Evolutionary conservation across 1,284 basidiomycete species (phyloP).

Genomic region (Somion occarium): DNA sequence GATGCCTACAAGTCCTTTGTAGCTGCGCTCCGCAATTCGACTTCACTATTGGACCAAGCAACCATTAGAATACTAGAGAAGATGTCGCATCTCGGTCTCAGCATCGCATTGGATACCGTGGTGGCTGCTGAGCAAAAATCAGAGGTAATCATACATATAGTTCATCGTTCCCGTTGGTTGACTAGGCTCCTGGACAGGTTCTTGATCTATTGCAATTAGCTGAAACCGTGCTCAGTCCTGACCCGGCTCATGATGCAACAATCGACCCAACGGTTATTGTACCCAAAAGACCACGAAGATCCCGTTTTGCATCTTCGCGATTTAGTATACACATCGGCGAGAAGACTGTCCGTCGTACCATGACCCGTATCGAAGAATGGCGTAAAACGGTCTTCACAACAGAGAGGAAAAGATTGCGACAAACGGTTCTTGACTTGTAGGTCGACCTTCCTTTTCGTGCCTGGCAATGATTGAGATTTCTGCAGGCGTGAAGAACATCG

Average conservation of each 20-base stretch:
- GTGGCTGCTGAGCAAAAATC: conserved; percentile 59
- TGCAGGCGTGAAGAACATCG: conserved; percentile 66
- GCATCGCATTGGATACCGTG: conserved; percentile 57
- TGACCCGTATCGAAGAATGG: conserved; percentile 64
- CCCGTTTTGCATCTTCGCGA: conserved; percentile 47
- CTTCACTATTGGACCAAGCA: conserved; percentile 37
- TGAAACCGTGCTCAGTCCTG: conserved; percentile 47
- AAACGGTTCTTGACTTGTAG: conserved; percentile 67
- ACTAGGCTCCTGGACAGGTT: conserved; percentile 36
- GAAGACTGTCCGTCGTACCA: conserved; percentile 55
- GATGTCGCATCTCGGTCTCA: conserved; percentile 59
- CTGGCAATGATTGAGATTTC: not conserved
- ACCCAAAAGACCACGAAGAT: conserved; percentile 44
- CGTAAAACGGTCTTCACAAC: conserved; percentile 57
- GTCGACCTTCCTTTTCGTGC: conserved; percentile 18
- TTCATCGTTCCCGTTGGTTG: not conserved
- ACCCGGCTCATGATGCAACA: conserved; percentile 36
- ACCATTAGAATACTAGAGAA: conserved; percentile 58
- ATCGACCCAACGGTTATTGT: conserved; percentile 50
- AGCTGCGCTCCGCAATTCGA: conserved; percentile 29
- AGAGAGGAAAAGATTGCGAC: conserved; percentile 66
- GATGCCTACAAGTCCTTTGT: conserved; percentile 58
- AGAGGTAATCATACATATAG: conserved; percentile 40
- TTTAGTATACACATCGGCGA: conserved; percentile 62
- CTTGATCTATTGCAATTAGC: conserved; percentile 50